phyloP scores from a whole-genome alignment of 495 filamentous ascomycete genomes.

The Neurospora sp. region DNA sequence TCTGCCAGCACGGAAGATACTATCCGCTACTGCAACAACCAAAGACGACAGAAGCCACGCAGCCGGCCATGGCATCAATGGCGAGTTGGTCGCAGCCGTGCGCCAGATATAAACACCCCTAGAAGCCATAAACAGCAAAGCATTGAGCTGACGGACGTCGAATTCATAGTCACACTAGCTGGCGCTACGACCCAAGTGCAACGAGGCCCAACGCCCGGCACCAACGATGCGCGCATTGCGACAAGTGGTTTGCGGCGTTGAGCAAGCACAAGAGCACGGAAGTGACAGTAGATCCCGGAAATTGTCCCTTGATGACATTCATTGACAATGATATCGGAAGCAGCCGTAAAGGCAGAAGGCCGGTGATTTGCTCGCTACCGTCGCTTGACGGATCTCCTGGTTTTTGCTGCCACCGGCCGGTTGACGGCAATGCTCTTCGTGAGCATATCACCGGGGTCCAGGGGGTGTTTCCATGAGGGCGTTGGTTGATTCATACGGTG shows the following conservation, averaged over 20 bases:
- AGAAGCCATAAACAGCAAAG: background rate
- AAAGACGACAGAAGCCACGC: background rate
- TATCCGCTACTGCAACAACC: background rate
- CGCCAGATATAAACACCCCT: background rate
- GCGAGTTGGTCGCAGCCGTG: background rate
- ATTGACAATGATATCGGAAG: background rate
- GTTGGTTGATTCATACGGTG: background rate
- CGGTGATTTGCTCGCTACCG: background rate
- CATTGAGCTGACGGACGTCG: background rate
- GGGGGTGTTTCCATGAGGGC: background rate
- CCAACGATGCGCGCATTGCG: background rate
- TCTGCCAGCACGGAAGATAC: background rate
- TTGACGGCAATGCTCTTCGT: background rate
- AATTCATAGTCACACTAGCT: background rate
- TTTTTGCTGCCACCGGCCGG: background rate
- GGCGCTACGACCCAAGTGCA: background rate
- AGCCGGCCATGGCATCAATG: background rate
- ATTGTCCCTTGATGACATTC: background rate
- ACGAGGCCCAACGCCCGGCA: background rate
- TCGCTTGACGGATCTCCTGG: background rate
- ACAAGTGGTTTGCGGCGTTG: background rate
- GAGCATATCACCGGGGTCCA: background rate
- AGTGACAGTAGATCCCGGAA: background rate
- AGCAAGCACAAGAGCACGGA: background rate
- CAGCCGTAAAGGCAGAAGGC: background rate